phyloP scores from a whole-genome alignment of 1,284 basidiomycete species.

The Cutaneotrichosporon dermatis region DNA sequence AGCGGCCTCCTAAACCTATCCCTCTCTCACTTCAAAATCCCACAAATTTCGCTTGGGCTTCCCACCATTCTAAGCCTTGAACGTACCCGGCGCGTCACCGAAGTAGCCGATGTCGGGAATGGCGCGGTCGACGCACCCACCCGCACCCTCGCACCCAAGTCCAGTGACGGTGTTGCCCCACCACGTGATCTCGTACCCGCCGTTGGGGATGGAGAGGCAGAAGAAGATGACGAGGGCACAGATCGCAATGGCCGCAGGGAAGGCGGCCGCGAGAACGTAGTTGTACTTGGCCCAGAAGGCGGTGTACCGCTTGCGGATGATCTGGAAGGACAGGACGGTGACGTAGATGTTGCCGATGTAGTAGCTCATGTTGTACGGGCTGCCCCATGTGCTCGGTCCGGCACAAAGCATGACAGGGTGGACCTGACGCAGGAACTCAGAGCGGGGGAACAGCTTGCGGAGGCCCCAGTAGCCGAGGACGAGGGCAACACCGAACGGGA shows the following conservation, averaged over 20 bases:
- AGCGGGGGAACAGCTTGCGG: constrained; percentile 13
- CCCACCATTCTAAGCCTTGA: too few relatives aligned
- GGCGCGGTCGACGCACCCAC: constrained; percentile 10
- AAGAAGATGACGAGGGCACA: constrained; percentile 41
- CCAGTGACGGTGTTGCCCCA: constrained; percentile 23
- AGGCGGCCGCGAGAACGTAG: constrained; percentile 43
- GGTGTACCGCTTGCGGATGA: constrained; percentile 27
- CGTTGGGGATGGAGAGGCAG: constrained; percentile 19
- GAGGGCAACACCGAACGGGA: constrained; percentile 64
- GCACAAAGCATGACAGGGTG: constrained; percentile 20
- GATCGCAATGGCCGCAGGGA: constrained; percentile 45
- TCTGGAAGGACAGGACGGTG: constrained; percentile 35
- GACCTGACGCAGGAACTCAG: constrained; percentile 12
- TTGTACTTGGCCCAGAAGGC: constrained; percentile 46
- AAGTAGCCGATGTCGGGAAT: too few relatives aligned
- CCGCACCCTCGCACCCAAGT: constrained; percentile 20
- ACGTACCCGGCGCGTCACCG: too few relatives aligned
- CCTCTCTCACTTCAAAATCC: too few relatives aligned
- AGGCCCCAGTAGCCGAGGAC: constrained; percentile 53
- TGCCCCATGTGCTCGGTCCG: constrained; percentile 10
- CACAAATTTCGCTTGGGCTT: too few relatives aligned
- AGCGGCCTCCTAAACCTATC: too few relatives aligned
- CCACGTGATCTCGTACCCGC: constrained; percentile 21
- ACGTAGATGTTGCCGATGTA: constrained; percentile 29
- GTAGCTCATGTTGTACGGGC: constrained; percentile 40